Evolutionary conservation across 768 basidiomycete genomes (phyloP).

Genomic region (Mycena amicta): DNA sequence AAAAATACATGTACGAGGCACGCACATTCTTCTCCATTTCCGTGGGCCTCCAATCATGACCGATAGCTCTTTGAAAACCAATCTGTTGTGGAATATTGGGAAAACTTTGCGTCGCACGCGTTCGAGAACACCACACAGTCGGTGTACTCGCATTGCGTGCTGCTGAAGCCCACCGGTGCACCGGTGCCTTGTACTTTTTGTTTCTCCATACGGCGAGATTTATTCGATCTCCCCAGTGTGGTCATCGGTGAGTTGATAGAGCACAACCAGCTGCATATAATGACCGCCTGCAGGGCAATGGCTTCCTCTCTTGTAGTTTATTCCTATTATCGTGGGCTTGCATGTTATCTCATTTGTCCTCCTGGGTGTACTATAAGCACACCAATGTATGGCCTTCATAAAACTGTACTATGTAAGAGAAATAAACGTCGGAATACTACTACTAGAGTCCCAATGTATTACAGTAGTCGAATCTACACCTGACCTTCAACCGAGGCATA

Average conservation of each 20-base stretch:
- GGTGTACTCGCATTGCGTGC: slow-evolving; percentile 89
- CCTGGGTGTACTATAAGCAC: slow-evolving; percentile 1
- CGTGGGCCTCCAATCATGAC: background rate
- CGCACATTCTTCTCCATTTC: slow-evolving; percentile 25
- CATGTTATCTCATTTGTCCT: slow-evolving; percentile 7
- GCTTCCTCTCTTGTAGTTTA: slow-evolving; percentile 58
- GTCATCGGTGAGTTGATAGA: slow-evolving; percentile 73
- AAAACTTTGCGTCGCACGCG: slow-evolving; percentile 94
- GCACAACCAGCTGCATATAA: background rate
- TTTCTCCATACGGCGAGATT: slow-evolving; percentile 91
- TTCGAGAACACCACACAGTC: slow-evolving; percentile 98
- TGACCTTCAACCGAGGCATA: slow-evolving; percentile 78
- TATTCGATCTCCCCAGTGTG: slow-evolving; percentile 87
- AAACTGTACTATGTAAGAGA: slow-evolving; percentile 15
- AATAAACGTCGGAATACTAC: slow-evolving; percentile 1
- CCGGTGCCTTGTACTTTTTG: slow-evolving; percentile 93
- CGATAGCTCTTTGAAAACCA: slow-evolving; percentile 89
- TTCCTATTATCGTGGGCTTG: slow-evolving; percentile 12
- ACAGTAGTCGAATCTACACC: slow-evolving; percentile 43
- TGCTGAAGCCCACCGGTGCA: slow-evolving; percentile 82
- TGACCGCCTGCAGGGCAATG: slow-evolving; percentile 67
- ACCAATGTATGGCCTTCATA: slow-evolving; percentile 20
- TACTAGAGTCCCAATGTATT: background rate
- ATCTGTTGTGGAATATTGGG: slow-evolving; percentile 94
- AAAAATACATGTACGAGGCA: slow-evolving; percentile 72